These are phyloP conservation scores for Neurospora sp. DNA, from an alignment of 495 filamentous ascomycete genomes.

Conservation along the genomic window DNA sequence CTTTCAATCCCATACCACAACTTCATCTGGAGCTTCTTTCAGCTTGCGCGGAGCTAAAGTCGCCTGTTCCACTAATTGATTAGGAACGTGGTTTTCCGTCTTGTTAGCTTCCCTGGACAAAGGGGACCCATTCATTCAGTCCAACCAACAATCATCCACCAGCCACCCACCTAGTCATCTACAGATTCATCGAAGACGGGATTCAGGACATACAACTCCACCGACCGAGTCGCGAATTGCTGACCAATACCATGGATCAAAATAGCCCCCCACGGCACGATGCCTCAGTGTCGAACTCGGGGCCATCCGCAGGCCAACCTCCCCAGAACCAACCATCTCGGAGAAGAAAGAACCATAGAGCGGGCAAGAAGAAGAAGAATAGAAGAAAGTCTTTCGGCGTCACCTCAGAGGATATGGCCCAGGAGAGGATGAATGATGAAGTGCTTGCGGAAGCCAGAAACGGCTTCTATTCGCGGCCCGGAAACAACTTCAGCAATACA, in stretches of 20 bases:
- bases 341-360: conserved; percentile 32
- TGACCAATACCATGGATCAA: background rate
- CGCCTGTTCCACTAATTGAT: background rate
- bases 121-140: background rate
- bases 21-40: background rate
- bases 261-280: background rate
- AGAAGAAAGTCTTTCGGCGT: conserved; percentile 56
- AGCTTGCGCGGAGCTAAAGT: background rate
- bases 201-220: background rate
- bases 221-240: background rate
- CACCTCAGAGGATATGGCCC: conserved; percentile 34
- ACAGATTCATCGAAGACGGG: background rate
- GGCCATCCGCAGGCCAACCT: conserved; percentile 32
- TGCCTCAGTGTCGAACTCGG: conserved; percentile 32
- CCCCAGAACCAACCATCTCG: conserved; percentile 6
- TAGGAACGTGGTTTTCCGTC: background rate
- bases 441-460: conserved; percentile 22
- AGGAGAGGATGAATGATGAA: conserved; percentile 25
- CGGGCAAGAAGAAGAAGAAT: conserved; percentile 49
- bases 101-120: background rate
- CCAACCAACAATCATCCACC: background rate
- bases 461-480: conserved; percentile 50
- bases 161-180: background rate
- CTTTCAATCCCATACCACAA: background rate
- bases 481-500: conserved; percentile 57